Evolutionary conservation across 306 rosid species (phyloP), one percentile per base, ranked within the genome.

Genomic region (Abrus precatorius): DNA sequence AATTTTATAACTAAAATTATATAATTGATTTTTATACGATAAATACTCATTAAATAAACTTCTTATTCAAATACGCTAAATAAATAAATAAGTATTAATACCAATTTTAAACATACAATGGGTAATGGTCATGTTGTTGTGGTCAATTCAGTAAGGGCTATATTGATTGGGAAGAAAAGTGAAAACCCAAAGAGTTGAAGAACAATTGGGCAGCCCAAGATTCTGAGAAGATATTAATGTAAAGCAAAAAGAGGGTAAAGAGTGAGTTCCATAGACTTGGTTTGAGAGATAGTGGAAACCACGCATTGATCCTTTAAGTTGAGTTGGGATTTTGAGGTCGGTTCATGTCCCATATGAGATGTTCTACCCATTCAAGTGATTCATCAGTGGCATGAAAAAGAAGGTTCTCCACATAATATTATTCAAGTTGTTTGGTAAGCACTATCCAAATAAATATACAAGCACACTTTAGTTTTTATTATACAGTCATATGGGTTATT

Each of bases 241-340:
- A 76, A 36, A 75, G 27, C 13, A 34, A 14, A 33, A 29, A 62
- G 71, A 11, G 3, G 32, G 45, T 12, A 27, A 57, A 11, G 27
- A 27, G 9, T 62, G 4, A 49, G 54, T 30, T 84, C 67, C 60
- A 9, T 8, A 60, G 30, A 63, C 13, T 55, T 67, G 28, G 49
- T 12, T 50, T 70, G 7, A 75, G 4, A 54, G 11, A 43, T 61
- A 69, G 80, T 85, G 85, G 82, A 80, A 34, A 67, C 53, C 90
- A 87, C 81, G 79, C 20, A 50, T 36, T 57, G 61, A 56, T 74
- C 57, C 81, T 75, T 44, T 66, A 27, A 12, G 41, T 36, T 62
- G 63, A 44, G 43, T 66, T 77, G 45, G 45, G 59, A 74, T 44
- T 64, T 41, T 65, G 61, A 28, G 66, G 33, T 77, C 48, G 74